Evolutionary conservation across 2,329 filamentous ascomycete genomes (phyloP), one percentile per base, ranked within the genome.

Genomic region (Trichoderma cornu-damae): DNA sequence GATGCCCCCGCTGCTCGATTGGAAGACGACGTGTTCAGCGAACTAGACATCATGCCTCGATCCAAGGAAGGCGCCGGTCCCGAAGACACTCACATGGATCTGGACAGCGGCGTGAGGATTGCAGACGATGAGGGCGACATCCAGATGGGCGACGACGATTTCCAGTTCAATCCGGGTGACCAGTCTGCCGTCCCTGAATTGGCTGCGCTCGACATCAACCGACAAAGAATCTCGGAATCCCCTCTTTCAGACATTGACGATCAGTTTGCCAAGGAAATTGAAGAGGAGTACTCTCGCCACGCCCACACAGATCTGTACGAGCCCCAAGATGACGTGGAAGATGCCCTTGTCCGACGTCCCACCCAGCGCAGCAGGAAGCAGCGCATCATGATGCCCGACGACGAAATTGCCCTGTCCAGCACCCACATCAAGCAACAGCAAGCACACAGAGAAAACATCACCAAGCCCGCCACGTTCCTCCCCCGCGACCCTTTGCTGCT

Each of bases 401-500:
- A 84, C 14, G 82, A 90, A 62, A 96, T 90, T 18, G 85, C 90
- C 67, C 80, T 96, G 32, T 85, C 86, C 9, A 88, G 81, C 64
- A 79, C 78, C 30, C 84, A 93, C 63, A 91, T 99, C 73, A 90
- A 90, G 70, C 85, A 88, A 62, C 90, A 95, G 69, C 91, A 96
- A 69, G 81, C 85, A 58, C 90, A 96, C 69, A 88, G 89, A 62
- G 87, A 90, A 44, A 90, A 88, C 66, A 97, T 97, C 61, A 79
- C 96, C 58, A 92, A 88, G 72, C 83, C 87, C 1, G 85, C 89
- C 6, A 85, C 86, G 0, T 96, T 95, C 72, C 78, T 99, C 43
- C 90, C 93, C 1, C 85, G 89, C 37, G 91, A 99, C 64, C 90
- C 92, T 1, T 85, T 93, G 54, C 79, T 97, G 12, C 80, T 97